Evolutionary conservation across 2,329 filamentous ascomycete genomes (phyloP).

Genomic region (Talaromyces albobiverticillius): DNA sequence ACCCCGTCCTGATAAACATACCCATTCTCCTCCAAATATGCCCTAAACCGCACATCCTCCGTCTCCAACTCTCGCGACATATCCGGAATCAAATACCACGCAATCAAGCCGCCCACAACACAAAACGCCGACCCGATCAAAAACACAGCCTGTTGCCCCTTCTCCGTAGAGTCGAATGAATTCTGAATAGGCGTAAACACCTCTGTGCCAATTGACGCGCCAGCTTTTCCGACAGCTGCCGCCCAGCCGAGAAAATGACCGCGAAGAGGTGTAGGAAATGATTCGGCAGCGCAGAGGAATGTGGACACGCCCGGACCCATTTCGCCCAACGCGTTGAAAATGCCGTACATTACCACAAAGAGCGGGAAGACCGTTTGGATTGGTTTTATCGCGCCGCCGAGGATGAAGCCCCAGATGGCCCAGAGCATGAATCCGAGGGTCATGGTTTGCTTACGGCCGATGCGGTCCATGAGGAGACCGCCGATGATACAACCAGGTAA

Average conservation of each 20-base stretch:
- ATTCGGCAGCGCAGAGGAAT: slow-evolving; percentile 42
- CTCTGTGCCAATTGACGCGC: slow-evolving; percentile 51
- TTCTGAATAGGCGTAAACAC: slow-evolving; percentile 50
- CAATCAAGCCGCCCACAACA: slow-evolving; percentile 43
- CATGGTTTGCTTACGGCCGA: slow-evolving; percentile 52
- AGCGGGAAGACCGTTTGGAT: slow-evolving; percentile 50
- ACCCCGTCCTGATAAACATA: slow-evolving; percentile 23
- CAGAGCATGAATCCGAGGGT: slow-evolving; percentile 48
- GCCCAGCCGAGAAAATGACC: slow-evolving; percentile 51
- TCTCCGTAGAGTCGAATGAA: slow-evolving; percentile 41
- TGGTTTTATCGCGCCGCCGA: slow-evolving; percentile 47
- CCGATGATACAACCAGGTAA: slow-evolving; percentile 49
- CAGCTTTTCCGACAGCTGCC: slow-evolving; percentile 49
- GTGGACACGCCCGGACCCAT: slow-evolving; percentile 48
- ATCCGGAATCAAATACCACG: slow-evolving; percentile 48
- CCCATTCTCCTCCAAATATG: slow-evolving; percentile 43
- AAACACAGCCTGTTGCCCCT: slow-evolving; percentile 50
- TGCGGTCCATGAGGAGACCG: slow-evolving; percentile 48
- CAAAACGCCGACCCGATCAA: slow-evolving; percentile 53
- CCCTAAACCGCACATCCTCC: slow-evolving; percentile 46
- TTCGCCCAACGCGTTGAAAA: slow-evolving; percentile 50
- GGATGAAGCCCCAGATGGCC: slow-evolving; percentile 47
- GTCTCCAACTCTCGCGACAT: slow-evolving; percentile 40
- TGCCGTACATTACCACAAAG: slow-evolving; percentile 52
- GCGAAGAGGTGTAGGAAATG: slow-evolving; percentile 50